Percentiles rank a stretch among this genome's conserved stretches.
phyloP scores from a whole-genome alignment of 768 basidiomycete species.

The Lactifluus piperatus region DNA sequence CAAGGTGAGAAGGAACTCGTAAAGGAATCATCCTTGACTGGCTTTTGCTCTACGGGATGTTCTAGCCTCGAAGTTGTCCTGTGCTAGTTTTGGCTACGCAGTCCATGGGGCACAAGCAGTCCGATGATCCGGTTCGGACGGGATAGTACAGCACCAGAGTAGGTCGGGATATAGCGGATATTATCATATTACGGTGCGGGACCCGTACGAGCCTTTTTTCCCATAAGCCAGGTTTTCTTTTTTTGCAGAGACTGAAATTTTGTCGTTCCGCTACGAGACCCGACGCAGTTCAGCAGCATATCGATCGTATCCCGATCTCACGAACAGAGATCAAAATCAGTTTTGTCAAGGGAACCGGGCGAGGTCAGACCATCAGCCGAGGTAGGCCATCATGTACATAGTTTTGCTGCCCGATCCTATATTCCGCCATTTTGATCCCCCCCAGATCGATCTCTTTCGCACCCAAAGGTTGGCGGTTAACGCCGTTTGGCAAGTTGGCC shows the following conservation, averaged over 20 bases:
- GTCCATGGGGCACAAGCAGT: neutral
- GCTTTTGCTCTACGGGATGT: neutral
- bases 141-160: neutral
- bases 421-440: neutral
- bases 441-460: neutral
- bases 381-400: neutral
- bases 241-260: neutral
- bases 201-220: neutral
- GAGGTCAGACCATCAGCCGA: neutral
- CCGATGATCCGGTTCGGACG: constrained; percentile 12
- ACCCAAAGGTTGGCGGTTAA: constrained; percentile 5
- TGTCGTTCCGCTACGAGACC: neutral
- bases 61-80: neutral
- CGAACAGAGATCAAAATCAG: neutral
- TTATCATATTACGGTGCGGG: neutral
- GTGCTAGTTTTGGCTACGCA: neutral
- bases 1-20: neutral
- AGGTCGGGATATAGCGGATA: neutral
- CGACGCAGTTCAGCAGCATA: neutral
- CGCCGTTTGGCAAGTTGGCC: neutral
- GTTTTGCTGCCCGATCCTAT: neutral
- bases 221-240: too few relatives aligned
- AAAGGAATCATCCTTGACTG: neutral
- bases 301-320: neutral
- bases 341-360: neutral